Conservation (phyloP, 2,329 filamentous ascomycete genomes). For the Malbranchea zuffiana region DNA sequence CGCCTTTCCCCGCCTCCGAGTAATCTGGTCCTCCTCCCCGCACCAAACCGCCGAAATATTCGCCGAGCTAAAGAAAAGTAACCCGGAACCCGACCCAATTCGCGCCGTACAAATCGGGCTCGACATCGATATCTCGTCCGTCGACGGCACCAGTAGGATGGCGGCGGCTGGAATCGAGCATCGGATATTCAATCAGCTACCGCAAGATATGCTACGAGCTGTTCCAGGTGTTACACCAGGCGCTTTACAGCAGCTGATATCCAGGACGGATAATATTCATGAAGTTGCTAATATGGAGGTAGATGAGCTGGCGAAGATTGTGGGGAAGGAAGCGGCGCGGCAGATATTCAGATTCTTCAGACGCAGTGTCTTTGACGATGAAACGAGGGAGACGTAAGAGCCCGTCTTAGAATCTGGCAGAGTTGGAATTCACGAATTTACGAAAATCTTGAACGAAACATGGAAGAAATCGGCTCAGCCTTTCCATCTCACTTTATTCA, state of each 20-base stretch:
- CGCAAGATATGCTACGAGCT: slow-evolving; percentile 78
- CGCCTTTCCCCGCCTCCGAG: slow-evolving; percentile 76
- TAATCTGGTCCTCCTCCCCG: slow-evolving; percentile 88
- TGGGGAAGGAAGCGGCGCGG: slow-evolving; percentile 66
- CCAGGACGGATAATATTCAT: slow-evolving; percentile 62
- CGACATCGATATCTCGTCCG: slow-evolving; percentile 40
- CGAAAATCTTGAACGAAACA: background rate
- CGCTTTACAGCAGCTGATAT: slow-evolving; percentile 60
- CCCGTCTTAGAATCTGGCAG: too few species aligned
- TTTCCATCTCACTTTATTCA: slow-evolving; percentile 9
- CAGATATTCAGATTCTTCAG: slow-evolving; percentile 76
- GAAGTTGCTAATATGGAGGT: slow-evolving; percentile 81
- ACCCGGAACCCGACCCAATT: slow-evolving; percentile 81
- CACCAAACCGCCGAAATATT: slow-evolving; percentile 98
- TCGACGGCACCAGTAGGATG: slow-evolving; percentile 35
- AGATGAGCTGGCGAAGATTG: slow-evolving; percentile 58
- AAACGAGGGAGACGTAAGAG: slow-evolving; percentile 5
- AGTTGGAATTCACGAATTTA: background rate
- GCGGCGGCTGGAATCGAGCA: slow-evolving; percentile 45
- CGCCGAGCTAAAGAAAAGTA: slow-evolving; percentile 78
- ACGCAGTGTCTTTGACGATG: slow-evolving; percentile 45
- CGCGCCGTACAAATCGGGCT: slow-evolving; percentile 75
- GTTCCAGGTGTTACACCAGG: slow-evolving; percentile 77
- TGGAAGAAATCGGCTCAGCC: background rate
- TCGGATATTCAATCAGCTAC: slow-evolving; percentile 68